A percentile compares a stretch with the other conserved stretches of the same genome.
Conservation (phyloP, 495 filamentous ascomycete species). For the Aspergillus coremiiformis region DNA sequence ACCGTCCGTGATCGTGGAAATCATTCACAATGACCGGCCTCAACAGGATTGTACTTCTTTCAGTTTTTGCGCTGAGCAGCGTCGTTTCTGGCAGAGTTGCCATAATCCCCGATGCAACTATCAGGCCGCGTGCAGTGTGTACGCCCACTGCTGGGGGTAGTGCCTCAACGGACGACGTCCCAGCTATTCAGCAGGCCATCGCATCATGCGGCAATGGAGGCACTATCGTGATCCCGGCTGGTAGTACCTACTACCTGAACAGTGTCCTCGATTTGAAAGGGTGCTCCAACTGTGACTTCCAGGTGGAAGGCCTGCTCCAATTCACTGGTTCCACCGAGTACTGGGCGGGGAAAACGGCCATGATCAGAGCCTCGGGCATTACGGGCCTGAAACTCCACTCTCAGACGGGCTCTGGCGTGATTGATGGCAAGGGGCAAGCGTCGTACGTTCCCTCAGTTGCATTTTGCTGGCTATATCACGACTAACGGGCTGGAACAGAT, state of each 20-base stretch:
- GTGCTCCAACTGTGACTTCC: constrained; percentile 34
- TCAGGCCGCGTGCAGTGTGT: constrained; percentile 19
- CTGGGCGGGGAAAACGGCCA: constrained; percentile 33
- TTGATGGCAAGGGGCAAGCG: constrained; percentile 42
- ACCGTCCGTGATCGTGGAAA: too few relatives aligned
- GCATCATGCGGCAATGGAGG: constrained; percentile 33
- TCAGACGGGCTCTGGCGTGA: constrained; percentile 31
- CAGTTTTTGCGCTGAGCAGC: neutral
- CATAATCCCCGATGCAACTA: neutral
- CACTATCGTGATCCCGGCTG: constrained; percentile 37
- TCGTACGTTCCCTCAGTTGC: constrained; percentile 14
- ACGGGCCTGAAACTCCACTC: constrained; percentile 30
- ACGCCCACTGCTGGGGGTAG: constrained; percentile 30
- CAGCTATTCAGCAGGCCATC: constrained; percentile 32
- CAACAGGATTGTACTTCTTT: neutral
- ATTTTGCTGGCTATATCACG: neutral
- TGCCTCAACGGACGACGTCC: constrained; percentile 29
- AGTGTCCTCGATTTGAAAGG: constrained; percentile 33
- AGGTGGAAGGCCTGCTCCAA: constrained; percentile 36
- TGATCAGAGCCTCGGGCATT: constrained; percentile 31
- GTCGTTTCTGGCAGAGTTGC: neutral
- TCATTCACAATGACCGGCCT: neutral
- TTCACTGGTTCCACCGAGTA: constrained; percentile 29
- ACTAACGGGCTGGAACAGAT: constrained; percentile 11
- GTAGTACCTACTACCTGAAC: constrained; percentile 34